Evolutionary conservation across 2,329 filamentous ascomycete species (phyloP), one percentile per base, ranked within the genome.

Genomic region (Ceratocystis diversiconidia): DNA sequence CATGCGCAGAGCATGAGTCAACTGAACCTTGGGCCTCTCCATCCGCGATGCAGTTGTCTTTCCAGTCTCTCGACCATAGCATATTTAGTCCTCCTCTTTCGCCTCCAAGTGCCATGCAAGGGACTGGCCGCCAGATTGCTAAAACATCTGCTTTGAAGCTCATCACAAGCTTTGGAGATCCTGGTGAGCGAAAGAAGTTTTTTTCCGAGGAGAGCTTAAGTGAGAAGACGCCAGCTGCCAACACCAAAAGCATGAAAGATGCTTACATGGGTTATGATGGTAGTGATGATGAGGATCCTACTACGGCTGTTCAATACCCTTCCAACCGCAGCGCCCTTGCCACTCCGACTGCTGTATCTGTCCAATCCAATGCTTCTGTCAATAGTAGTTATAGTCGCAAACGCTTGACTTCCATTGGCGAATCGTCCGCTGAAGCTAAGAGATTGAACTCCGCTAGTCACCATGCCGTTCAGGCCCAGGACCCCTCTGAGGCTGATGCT

Each of bases 1-100:
- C 92, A 61, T 96, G 92, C 73, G 94, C 90, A 19, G 90, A 89
- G 28, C 81, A 87, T 22, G 91, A 96, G 73, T 88, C 89, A 0
- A 85, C 87, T 0, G 90, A 94, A 73, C 87, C 90, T 1, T 96
- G 91, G 92, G 84, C 86, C 22, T 95, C 92, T 7, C 91, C 92
- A 8, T 87, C 88, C 2, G 89, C 90, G 69, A 81, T 74, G 70
- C 85, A 79, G 70, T 75, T 86, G 52, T 82, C 76, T 68, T 84
- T 84, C 72, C 78, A 81, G 69, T 79, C 75, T 69, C 76, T 83
- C 65, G 75, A 76, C 30, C 75, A 85, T 25, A 80, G 76, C 67
- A 82, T 86, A 44, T 75, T 89, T 5, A 88, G 89, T 72, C 85
- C 87, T 17, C 83, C 88, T 2, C 73, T 90, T n/a, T 92, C 89